Percentiles rank a stretch among this genome's conserved stretches.
These are phyloP conservation scores for Globisporangium splendens DNA, from an alignment of 352 stramenopile species.

Conservation along the genomic window DNA sequence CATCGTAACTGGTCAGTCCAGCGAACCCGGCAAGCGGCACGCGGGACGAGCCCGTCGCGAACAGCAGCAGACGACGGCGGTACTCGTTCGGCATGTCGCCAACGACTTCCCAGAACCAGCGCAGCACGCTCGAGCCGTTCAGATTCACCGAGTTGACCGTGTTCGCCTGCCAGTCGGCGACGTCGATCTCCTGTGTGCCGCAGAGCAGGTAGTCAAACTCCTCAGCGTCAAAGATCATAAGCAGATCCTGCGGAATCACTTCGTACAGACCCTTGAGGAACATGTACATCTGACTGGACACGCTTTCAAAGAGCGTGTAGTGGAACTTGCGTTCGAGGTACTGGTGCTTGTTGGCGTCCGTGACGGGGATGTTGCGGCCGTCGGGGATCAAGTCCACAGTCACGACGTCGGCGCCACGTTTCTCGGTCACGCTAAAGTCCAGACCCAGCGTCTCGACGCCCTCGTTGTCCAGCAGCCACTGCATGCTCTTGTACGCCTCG, in stretches of 20 bases:
- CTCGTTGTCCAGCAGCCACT: slow-evolving; percentile 16
- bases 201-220: slow-evolving; percentile 90
- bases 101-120: too few relatives aligned
- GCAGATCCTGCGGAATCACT: slow-evolving; percentile 78
- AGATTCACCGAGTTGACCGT: too few relatives aligned
- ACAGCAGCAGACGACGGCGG: too few relatives aligned
- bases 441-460: slow-evolving; percentile 19
- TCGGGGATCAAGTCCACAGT: slow-evolving; percentile 30
- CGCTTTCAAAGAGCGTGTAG: slow-evolving; percentile 74
- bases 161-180: too few relatives aligned
- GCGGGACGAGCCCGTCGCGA: too few relatives aligned
- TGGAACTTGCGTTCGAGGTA: slow-evolving; percentile 85
- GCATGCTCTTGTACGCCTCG: slow-evolving; percentile 23
- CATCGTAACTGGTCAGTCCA: too few relatives aligned
- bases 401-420: slow-evolving; percentile 24
- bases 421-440: slow-evolving; percentile 19
- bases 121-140: too few relatives aligned
- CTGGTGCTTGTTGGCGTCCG: slow-evolving; percentile 80
- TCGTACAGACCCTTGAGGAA: slow-evolving; percentile 60
- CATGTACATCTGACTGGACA: slow-evolving; percentile 15
- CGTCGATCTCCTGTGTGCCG: too few relatives aligned
- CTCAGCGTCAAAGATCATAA: slow-evolving; percentile 92
- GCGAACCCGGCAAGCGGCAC: too few relatives aligned
- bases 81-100: too few relatives aligned
- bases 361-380: slow-evolving; percentile 32